Percentiles rank a stretch among this genome's conserved stretches.
These are phyloP conservation scores for Wallacemonas sp. DNA, from an alignment of 208 protist species.

Conservation along the genomic window DNA sequence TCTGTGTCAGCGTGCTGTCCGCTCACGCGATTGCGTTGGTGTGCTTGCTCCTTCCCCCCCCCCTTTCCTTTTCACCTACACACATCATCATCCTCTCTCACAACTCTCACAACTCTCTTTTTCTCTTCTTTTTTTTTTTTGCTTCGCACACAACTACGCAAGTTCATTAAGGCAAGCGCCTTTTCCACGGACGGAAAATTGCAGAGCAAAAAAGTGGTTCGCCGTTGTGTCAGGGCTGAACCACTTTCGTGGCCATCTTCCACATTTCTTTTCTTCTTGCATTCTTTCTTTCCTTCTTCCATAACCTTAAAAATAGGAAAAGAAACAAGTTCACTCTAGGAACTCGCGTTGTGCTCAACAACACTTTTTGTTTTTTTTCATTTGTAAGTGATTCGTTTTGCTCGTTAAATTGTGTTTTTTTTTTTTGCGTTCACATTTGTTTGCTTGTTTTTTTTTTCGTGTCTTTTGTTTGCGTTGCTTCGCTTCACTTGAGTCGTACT, in stretches of 20 bases:
- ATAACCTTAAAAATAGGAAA: no score
- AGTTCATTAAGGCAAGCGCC: no score
- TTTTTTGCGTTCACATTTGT: not conserved
- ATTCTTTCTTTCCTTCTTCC: conserved; percentile 5
- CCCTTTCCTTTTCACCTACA: conserved; percentile 16
- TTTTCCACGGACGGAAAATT: no score
- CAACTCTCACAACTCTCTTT: conserved; percentile 7
- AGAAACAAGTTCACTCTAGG: no score
- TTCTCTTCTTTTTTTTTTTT: conserved; percentile 16
- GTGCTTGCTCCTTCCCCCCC: not conserved
- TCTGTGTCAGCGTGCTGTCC: no score
- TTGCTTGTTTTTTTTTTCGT: not conserved
- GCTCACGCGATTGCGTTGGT: no score
- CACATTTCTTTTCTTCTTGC: conserved; percentile 3
- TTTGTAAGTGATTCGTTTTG: conserved; percentile 1
- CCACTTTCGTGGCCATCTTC: conserved; percentile 13
- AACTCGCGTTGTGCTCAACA: no score
- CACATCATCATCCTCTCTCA: no score
- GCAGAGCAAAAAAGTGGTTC: no score
- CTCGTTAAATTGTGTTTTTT: not conserved
- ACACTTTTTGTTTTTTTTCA: conserved; percentile 15
- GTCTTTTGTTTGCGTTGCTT: not conserved
- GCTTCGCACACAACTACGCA: conserved; percentile 18
- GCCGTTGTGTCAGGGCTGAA: not conserved
- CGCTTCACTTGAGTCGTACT: not conserved